phyloP scores from a whole-genome alignment of 176 grass and related monocot species.

The Zoysia pacifica region DNA sequence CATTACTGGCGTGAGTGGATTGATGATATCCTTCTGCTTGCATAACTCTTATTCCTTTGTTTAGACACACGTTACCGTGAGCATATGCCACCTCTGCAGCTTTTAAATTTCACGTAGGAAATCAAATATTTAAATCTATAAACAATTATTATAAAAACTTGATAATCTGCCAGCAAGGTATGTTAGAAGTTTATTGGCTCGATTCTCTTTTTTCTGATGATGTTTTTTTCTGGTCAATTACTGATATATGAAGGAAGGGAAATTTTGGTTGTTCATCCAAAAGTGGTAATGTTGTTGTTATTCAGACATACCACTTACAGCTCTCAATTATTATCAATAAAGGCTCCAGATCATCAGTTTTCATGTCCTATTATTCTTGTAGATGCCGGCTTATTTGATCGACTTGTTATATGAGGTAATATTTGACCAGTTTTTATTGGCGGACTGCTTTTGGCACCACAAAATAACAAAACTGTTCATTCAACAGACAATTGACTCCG shows the following conservation, averaged over 20 bases:
- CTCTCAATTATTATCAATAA: slow-evolving; percentile 4
- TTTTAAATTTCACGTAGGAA: neutral
- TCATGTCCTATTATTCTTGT: slow-evolving; percentile 15
- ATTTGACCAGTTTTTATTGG: neutral
- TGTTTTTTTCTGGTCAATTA: slow-evolving; percentile 1
- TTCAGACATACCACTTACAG: neutral
- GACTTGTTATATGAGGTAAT: neutral
- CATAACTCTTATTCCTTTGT: slow-evolving; percentile 8
- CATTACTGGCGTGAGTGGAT: slow-evolving; percentile 18
- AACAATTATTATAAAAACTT: neutral
- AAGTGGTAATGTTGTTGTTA: slow-evolving; percentile 16
- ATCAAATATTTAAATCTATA: neutral
- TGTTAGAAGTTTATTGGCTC: slow-evolving; percentile 2
- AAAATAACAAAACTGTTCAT: slow-evolving; percentile 5
- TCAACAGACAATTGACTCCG: slow-evolving; percentile 5
- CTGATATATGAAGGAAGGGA: neutral
- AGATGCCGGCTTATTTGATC: slow-evolving; percentile 9
- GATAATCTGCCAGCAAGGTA: slow-evolving; percentile 10
- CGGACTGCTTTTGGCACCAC: neutral
- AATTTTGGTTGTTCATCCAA: neutral
- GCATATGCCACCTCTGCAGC: slow-evolving; percentile 11
- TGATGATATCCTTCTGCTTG: slow-evolving; percentile 12
- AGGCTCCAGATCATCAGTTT: slow-evolving; percentile 1
- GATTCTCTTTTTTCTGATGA: slow-evolving; percentile 6
- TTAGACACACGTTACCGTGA: neutral